Evolutionary conservation across 257 asterid genomes (phyloP), one percentile per base, ranked within the genome.

Genomic region (Solanum raphanifolium): DNA sequence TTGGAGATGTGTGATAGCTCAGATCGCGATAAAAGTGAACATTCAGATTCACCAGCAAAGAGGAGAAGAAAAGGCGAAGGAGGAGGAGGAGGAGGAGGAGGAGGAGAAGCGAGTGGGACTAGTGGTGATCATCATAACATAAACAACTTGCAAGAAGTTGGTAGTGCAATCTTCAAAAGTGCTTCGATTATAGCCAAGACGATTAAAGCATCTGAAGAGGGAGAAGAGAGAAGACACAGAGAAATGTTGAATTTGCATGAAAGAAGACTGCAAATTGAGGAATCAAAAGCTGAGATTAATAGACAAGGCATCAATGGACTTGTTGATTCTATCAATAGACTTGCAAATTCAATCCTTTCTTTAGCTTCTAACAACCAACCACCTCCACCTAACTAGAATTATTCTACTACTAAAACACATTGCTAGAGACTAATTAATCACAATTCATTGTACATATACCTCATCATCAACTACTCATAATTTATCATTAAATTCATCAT

Each of bases 301-400:
- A 91, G 94, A 83, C 97, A 95, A 87, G 97, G 98, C 83, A 93
- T 96, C 46, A 93, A 91, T 68, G 97, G 98, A 1, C 91, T 96
- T 27, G 97, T 93, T 23, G 98, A 96, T 84, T 95, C 98, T 91
- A 93, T 96, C 29, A 93, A 96, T 94, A 96, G 93, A 86, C 96
- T 96, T 18, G 98, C 98, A 11, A 91, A 90, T 88, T 95, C 99
- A 9, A 93, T 96, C 73, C 89, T 94, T 88, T 93, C 98, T 86
- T 91, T 96, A 90, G 98, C 98, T 55, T 76, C 89, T 76, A 91
- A 88, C 13, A 91, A 72, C 16, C 91, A 86, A 84, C 91, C 87
- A 79, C 48, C 90, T 43, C 65, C 89, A 52, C 68, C 91, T 34
- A 89, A 88, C 13, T 88, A 84, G 78, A 29, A 83, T 69, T 62